These are phyloP conservation scores for Monosporascus sp. DNA, from an alignment of 2,329 filamentous ascomycete genomes.

Conservation along the genomic window DNA sequence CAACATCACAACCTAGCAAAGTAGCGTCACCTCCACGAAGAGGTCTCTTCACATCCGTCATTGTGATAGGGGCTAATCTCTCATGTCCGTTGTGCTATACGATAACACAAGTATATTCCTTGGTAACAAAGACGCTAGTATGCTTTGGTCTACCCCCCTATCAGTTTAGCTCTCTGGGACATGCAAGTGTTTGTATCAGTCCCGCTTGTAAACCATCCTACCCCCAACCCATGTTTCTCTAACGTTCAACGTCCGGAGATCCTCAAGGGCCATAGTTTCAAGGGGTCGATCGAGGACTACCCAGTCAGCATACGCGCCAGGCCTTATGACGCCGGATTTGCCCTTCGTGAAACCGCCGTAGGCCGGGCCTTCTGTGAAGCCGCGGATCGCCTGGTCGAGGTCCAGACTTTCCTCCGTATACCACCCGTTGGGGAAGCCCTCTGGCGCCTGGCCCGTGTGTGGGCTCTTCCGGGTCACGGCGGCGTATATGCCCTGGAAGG, in stretches of 20 bases:
- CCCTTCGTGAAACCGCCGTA: slow-evolving; percentile 55
- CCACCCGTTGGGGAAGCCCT: slow-evolving; percentile 49
- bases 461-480: slow-evolving; percentile 58
- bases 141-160: background rate
- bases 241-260: slow-evolving; percentile 48
- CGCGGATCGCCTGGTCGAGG: slow-evolving; percentile 53
- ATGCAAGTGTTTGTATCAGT: slow-evolving; percentile 1
- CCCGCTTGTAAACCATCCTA: slow-evolving; percentile 38
- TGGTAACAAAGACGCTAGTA: too few relatives aligned
- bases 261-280: slow-evolving; percentile 43
- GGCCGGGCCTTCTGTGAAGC: slow-evolving; percentile 56
- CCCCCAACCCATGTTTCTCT: slow-evolving; percentile 66
- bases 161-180: background rate
- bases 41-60: too few relatives aligned
- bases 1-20: too few relatives aligned
- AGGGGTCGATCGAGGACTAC: slow-evolving; percentile 59
- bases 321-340: slow-evolving; percentile 51
- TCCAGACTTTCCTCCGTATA: slow-evolving; percentile 53
- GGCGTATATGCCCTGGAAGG: slow-evolving; percentile 64
- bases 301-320: slow-evolving; percentile 64
- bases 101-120: too few relatives aligned
- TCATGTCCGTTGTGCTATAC: too few relatives aligned
- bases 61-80: too few relatives aligned
- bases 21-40: too few relatives aligned
- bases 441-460: slow-evolving; percentile 43